Base-by-base conservation (phyloP, 164 flowering plant species). In the Macadamia tetraphylla region DNA sequence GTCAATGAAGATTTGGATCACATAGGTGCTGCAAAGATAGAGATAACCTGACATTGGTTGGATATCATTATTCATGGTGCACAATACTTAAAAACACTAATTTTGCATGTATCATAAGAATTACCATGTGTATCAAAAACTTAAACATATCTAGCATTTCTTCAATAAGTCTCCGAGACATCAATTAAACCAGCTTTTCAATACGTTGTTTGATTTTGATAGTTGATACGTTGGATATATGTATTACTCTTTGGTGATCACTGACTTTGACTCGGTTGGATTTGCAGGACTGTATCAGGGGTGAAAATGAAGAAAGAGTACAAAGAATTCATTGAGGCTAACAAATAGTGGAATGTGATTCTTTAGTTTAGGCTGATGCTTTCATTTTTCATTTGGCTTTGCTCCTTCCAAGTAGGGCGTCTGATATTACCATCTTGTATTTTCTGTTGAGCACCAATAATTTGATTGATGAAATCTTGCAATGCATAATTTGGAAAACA, bases 221-320 rank as follows among this genome's bases (percentile, higher is more conserved):
- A 5, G 3, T 35, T 35, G 5, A 35, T 5, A 35, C 40, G 3
- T 35, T 35, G 49, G 0, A 9, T 64, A 9, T 29, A 35, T 35
- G 40, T 64, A 32, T 35, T 29, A 43, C 6, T 31, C 51, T 17
- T 55, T 67, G 31, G 6, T 9, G 12, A 18, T 6, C 32, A 15
- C 68, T 14, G 60, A 58, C 64, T 40, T 57, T 62, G 40, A 29
- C 58, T 68, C 56, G 62, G 5, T 44, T 61, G 42, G 35, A 66
- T 71, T 29, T 84, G 85, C 92, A 94, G 98, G 91, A 85, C 78
- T 67, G 85, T 94, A 53, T 70, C 98, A 3, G 98, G 98, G 55
- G 98, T 94, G 67, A 94, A 94, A 81, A 94, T 94, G 98, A 94
- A 94, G 88, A 86, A 81, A 76, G 97, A 91, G 79, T 94, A 94